Evolutionary conservation across 1,284 basidiomycete species (phyloP).

Genomic region (Farysia itapuensis): DNA sequence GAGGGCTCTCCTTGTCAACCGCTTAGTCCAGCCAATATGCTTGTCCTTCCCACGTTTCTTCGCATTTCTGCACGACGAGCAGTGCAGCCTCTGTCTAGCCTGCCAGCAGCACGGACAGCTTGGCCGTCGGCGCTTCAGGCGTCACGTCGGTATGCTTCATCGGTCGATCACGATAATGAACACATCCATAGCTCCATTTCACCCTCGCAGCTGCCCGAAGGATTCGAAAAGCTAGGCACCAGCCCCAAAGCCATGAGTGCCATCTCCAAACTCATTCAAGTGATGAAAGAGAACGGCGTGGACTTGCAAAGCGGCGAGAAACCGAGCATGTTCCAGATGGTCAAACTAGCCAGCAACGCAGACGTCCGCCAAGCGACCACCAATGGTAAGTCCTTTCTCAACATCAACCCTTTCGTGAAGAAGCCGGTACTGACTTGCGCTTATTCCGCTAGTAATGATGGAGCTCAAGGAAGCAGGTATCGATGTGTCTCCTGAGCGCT

Average conservation of each 20-base stretch:
- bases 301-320: conserved; percentile 40
- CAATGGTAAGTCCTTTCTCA: conserved; percentile 36
- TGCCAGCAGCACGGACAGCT: no score
- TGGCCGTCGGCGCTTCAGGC: no score
- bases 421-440: no score
- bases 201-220: conserved; percentile 37
- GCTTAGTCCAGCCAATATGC: no score
- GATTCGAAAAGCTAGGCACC: conserved; percentile 48
- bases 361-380: conserved; percentile 42
- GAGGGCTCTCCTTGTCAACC: no score
- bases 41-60: no score
- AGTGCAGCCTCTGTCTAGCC: no score
- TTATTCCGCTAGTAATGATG: conserved; percentile 49
- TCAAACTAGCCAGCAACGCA: conserved; percentile 38
- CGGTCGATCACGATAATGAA: no score
- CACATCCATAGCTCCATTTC: no score
- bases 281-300: conserved; percentile 47
- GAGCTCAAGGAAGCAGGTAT: conserved; percentile 48
- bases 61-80: no score
- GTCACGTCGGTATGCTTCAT: no score
- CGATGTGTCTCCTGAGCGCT: conserved; percentile 45
- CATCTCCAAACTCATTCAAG: conserved; percentile 37
- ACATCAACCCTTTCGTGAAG: no score
- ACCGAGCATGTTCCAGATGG: conserved; percentile 44
- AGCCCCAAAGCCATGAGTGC: conserved; percentile 39